Base-by-base conservation (phyloP, 345 rosid genomes). In the Lenwebbia sp. region DNA sequence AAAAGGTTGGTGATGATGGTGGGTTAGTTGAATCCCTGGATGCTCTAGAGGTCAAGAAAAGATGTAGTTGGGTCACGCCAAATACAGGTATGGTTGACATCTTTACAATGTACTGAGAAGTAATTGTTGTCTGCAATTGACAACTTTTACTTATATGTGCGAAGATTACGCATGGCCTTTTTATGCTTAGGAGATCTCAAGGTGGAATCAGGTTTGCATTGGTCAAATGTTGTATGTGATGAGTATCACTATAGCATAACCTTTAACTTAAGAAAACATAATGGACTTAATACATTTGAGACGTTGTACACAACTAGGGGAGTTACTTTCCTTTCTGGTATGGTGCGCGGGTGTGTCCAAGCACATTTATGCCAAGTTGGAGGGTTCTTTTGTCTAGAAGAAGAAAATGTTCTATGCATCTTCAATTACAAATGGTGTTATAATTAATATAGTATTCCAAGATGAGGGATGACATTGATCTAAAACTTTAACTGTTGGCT, bases 61-160 rank as follows among this genome's bases (percentile, higher is more conserved):
- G 93, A 52, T 95, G 98, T 85, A 90, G 94, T 26, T 96, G 98
- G 98, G 94, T 96, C 86, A 94, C 96, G 10, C 92, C 95, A 25
- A 94, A 90, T 87, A 86, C 98, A 74, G 98, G 98, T 96, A 86
- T 58, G 88, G 13, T 83, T 86, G 84, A n/a, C 47, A 30, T 57
- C 83, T 85, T 86, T 41, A 17, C 52, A 56, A 33, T 40, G 41
- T 25, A 28, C 74, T 22, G 22, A 19, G 19, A 10, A 70, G 10
- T 33, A 40, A 33, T 37, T 70, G 47, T 33, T 47, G 37, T 70
- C 13, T 37, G 78, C 47, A 70, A 19, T 4, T 37, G 78, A 70
- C 40, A 40, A 70, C 47, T 70, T 70, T 5, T 37, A 19, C 78
- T 33, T 37, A 4, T 70, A 21, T 30, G 75, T 11, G 5, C 11